Percentiles rank a stretch among this genome's conserved stretches.
phyloP scores from a whole-genome alignment of 2,329 filamentous ascomycete genomes.

The Ophiocordyceps sinensis region DNA sequence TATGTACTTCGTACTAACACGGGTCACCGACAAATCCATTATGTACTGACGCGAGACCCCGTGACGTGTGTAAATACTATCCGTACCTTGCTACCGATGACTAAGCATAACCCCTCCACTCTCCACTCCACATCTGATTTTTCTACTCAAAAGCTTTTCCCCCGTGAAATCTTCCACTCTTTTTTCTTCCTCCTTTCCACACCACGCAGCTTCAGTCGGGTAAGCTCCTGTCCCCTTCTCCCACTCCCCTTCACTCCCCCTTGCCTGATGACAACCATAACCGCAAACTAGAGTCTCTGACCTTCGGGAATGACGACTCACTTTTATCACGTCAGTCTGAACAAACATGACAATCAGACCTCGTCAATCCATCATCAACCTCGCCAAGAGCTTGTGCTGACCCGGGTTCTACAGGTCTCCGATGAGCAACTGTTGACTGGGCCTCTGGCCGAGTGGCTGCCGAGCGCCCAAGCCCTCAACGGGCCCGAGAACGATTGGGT shows the following conservation, averaged over 20 bases:
- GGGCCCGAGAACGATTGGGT: constrained; percentile 10
- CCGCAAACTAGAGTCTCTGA: constrained; percentile 99
- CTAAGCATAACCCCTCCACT: background rate
- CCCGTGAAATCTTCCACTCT: background rate
- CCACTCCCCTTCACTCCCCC: constrained; percentile 1
- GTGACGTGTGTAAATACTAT: constrained; percentile 6
- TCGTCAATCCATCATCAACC: background rate
- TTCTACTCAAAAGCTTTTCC: background rate
- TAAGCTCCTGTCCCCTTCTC: background rate
- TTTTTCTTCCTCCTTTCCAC: constrained; percentile 1
- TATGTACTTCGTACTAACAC: too few relatives aligned
- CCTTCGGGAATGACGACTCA: constrained; percentile 66
- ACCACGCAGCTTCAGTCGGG: background rate
- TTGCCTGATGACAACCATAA: constrained; percentile 70
- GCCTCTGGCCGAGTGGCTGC: background rate
- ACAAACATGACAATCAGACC: constrained; percentile 13
- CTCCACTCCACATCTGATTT: background rate
- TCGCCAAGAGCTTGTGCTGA: background rate
- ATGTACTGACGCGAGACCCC: constrained; percentile 14
- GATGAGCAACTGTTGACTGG: background rate
- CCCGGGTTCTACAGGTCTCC: background rate
- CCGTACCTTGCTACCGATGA: background rate
- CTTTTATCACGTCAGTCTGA: constrained; percentile 86
- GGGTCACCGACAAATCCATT: background rate
- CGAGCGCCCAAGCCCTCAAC: background rate